These are phyloP conservation scores for Lanzia echinophila DNA, from an alignment of 2,329 filamentous ascomycete species.

Conservation along the genomic window DNA sequence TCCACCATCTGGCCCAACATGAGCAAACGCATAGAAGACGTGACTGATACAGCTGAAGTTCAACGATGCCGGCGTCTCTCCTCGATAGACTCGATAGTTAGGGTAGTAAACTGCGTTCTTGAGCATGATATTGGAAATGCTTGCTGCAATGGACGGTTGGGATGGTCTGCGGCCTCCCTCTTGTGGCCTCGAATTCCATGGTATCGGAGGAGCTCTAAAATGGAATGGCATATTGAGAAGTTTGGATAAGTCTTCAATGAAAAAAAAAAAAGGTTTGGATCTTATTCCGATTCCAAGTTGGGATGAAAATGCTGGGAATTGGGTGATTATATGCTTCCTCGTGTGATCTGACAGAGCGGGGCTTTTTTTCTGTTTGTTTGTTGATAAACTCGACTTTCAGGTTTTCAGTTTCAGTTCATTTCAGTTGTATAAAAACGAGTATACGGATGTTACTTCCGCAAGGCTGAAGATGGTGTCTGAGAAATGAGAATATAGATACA, in stretches of 20 bases:
- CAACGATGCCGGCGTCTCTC: constrained; percentile 65
- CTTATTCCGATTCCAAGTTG: no score
- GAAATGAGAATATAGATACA: not conserved
- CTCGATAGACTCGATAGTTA: constrained; percentile 68
- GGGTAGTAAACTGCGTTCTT: constrained; percentile 80
- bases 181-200: constrained; percentile 22
- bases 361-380: no score
- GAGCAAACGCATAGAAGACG: constrained; percentile 78
- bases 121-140: constrained; percentile 43
- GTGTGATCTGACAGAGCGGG: not conserved
- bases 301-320: no score
- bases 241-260: not conserved
- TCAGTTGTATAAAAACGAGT: not conserved
- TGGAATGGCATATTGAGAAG: constrained; percentile 19
- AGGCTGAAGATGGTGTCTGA: constrained; percentile 3
- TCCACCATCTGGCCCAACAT: constrained; percentile 62
- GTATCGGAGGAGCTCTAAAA: constrained; percentile 22
- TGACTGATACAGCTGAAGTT: constrained; percentile 73
- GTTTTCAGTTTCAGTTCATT: no score
- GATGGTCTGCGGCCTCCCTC: constrained; percentile 25
- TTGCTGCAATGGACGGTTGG: constrained; percentile 26
- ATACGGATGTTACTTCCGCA: not conserved
- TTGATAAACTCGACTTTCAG: no score
- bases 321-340: no score
- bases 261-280: no score